A percentile compares a stretch with the other conserved stretches of the same genome.
These are phyloP conservation scores for Aspergillus bridgeri DNA, from an alignment of 495 filamentous ascomycete species.

Conservation along the genomic window DNA sequence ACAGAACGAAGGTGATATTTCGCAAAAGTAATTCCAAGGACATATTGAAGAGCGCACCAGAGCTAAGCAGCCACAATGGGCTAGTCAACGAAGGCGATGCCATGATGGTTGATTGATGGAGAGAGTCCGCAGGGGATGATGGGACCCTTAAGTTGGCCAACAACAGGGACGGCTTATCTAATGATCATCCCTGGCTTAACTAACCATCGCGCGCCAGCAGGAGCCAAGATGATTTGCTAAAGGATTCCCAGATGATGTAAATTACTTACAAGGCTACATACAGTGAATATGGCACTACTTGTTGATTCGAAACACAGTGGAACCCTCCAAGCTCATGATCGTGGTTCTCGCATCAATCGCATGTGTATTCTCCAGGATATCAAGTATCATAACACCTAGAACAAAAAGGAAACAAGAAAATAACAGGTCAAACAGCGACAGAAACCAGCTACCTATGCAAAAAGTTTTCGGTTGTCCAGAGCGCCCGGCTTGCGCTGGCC, in stretches of 20 bases:
- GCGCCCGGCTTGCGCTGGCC: conserved; percentile 62
- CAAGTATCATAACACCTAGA: conserved; percentile 29
- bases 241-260: background rate
- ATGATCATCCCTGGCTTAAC: conserved; percentile 5
- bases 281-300: background rate
- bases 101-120: conserved; percentile 21
- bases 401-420: conserved; percentile 17
- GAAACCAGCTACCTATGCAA: conserved; percentile 53
- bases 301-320: background rate
- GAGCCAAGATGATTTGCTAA: background rate
- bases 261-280: background rate
- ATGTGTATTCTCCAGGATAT: conserved; percentile 42
- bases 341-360: conserved; percentile 34
- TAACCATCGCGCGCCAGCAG: background rate
- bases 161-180: conserved; percentile 21
- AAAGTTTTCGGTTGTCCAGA: conserved; percentile 77
- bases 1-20: conserved; percentile 39
- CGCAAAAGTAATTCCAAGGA: background rate
- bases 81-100: conserved; percentile 28
- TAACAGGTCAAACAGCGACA: conserved; percentile 20
- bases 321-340: conserved; percentile 29
- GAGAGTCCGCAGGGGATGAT: background rate
- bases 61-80: conserved; percentile 27
- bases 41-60: conserved; percentile 22
- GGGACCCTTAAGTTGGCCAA: background rate